phyloP scores from a whole-genome alignment of 2,329 filamentous ascomycete genomes.

The Sordariomycetes sp. region DNA sequence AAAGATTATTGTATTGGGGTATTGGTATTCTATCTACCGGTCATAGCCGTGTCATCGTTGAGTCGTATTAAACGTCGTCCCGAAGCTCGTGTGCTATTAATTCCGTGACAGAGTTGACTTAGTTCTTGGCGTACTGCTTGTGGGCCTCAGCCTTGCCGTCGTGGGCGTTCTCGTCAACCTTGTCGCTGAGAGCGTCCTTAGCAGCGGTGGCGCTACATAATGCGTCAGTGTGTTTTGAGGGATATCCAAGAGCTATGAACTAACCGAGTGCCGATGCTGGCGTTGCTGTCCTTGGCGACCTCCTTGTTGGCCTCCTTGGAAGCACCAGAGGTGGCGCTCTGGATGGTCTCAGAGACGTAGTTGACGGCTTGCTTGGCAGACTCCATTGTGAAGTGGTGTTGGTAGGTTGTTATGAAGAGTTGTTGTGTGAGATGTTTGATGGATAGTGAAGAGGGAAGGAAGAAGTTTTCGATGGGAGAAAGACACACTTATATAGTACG shows the following conservation, averaged over 20 bases:
- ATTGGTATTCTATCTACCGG: too few species aligned
- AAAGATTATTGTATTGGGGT: too few species aligned
- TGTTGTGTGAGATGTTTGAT: constrained; percentile 9
- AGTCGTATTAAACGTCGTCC: too few species aligned
- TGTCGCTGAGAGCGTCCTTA: constrained; percentile 40
- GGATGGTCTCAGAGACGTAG: constrained; percentile 59
- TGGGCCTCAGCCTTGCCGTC: constrained; percentile 31
- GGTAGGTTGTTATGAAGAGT: constrained; percentile 7
- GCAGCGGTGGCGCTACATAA: constrained; percentile 27
- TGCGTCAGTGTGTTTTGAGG: constrained; percentile 21
- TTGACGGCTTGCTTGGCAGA: constrained; percentile 52
- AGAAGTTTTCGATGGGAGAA: neutral
- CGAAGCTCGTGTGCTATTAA: too few species aligned
- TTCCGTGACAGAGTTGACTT: too few species aligned
- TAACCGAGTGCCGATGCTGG: constrained; percentile 43
- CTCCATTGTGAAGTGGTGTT: constrained; percentile 34
- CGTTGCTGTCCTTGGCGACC: constrained; percentile 54
- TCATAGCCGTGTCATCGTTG: too few species aligned
- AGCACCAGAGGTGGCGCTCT: constrained; percentile 44
- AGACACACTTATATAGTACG: neutral
- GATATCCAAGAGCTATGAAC: too few species aligned
- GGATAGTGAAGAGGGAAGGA: constrained; percentile 7
- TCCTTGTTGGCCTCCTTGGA: constrained; percentile 66
- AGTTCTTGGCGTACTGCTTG: constrained; percentile 25
- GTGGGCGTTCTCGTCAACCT: constrained; percentile 31